Percentiles rank a stretch among this genome's conserved stretches.
These are phyloP conservation scores for Candida rishiriensis DNA, from an alignment of 805 yeast species.

Conservation along the genomic window DNA sequence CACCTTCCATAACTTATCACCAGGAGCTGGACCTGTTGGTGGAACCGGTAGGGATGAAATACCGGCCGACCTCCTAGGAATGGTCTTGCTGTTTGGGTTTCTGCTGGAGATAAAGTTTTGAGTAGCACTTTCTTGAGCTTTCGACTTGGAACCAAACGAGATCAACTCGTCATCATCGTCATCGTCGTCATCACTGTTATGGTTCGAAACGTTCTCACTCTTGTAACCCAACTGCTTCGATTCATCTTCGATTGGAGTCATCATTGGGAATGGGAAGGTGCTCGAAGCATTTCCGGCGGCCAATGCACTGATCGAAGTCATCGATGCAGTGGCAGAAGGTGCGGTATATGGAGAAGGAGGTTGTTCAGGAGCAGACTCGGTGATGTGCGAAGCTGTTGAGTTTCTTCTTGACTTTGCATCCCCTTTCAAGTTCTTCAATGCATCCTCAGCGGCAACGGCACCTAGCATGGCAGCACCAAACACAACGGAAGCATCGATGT, in stretches of 20 bases:
- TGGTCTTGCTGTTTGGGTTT: constrained; percentile 2
- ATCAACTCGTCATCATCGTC: constrained; percentile 47
- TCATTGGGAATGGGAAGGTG: constrained; percentile 47
- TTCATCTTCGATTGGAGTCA: constrained; percentile 35
- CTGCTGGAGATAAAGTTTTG: constrained; percentile 33
- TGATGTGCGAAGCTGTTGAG: constrained; percentile 21
- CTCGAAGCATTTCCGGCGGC: constrained; percentile 30
- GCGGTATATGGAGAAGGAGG: constrained; percentile 73
- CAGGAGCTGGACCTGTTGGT: constrained; percentile 27
- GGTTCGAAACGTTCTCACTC: constrained; percentile 23
- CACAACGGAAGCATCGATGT: constrained; percentile 95
- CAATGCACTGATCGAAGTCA: constrained; percentile 51
- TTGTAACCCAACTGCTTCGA: constrained; percentile 28
- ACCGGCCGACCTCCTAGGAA: constrained; percentile 2
- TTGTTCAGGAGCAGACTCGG: constrained; percentile 9
- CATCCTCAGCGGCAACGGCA: constrained; percentile 82
- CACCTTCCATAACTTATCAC: constrained; percentile 75
- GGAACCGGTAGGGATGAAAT: constrained; percentile 1
- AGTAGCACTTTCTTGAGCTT: constrained; percentile 49
- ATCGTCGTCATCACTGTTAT: constrained; percentile 44
- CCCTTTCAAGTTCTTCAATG: constrained; percentile 31
- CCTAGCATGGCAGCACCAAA: constrained; percentile 94
- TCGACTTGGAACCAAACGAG: constrained; percentile 56
- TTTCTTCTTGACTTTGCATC: constrained; percentile 23
- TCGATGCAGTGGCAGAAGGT: constrained; percentile 71